phyloP scores from a whole-genome alignment of 129 eudicot genomes.

The Centaurea solstitialis region DNA sequence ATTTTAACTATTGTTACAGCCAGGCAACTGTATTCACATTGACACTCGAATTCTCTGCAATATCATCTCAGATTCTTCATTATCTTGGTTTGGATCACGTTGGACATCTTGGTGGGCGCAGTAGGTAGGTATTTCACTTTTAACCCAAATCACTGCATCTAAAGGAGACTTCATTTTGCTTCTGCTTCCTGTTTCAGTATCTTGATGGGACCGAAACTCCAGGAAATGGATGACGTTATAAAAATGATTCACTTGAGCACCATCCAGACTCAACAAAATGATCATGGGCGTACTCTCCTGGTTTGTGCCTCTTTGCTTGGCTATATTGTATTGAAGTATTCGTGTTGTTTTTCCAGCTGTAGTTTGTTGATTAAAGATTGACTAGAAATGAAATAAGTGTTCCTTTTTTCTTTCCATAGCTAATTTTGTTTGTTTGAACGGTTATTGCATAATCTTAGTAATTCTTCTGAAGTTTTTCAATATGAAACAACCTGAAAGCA shows the following conservation, averaged over 20 bases:
- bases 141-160: not conserved
- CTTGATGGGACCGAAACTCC: slow-evolving; percentile 81
- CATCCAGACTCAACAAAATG: slow-evolving; percentile 36
- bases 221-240: slow-evolving; percentile 90
- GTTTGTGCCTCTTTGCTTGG: slow-evolving; percentile 62
- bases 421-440: not conserved
- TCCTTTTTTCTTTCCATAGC: not conserved
- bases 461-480: not conserved
- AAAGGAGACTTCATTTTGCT: slow-evolving; percentile 17
- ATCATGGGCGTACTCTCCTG: slow-evolving; percentile 69
- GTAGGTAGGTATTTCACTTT: slow-evolving; percentile 42
- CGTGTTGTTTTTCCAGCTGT: not conserved
- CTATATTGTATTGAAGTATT: slow-evolving; percentile 28
- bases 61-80: slow-evolving; percentile 80
- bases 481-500: not conserved
- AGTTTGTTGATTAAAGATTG: not conserved
- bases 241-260: slow-evolving; percentile 61
- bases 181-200: slow-evolving; percentile 47
- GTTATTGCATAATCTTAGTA: not conserved
- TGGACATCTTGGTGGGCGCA: slow-evolving; percentile 97
- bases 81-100: slow-evolving; percentile 99
- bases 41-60: slow-evolving; percentile 36
- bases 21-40: slow-evolving; percentile 17
- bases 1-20: slow-evolving; percentile 22
- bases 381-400: not conserved